Percentiles rank a stretch among this genome's conserved stretches.
Conservation (phyloP, 768 basidiomycete genomes). For the Rhizopogon roseolus region DNA sequence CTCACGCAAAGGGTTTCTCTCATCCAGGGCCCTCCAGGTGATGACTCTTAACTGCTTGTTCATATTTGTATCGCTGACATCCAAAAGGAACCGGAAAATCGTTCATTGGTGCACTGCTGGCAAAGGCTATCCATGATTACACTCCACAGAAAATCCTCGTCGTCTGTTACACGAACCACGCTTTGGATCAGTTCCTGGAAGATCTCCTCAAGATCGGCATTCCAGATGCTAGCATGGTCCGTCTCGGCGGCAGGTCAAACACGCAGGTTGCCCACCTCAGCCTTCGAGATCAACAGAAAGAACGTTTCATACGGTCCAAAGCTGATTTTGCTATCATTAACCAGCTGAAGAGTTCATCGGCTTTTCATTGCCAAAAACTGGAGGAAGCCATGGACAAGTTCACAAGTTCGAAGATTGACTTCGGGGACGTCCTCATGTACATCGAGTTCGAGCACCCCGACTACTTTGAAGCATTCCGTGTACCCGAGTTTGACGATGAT, state of each 20-base stretch:
- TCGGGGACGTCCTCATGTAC: slow-evolving; percentile 34
- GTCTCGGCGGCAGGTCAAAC: slow-evolving; percentile 55
- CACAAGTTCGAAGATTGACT: slow-evolving; percentile 11
- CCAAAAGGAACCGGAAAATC: slow-evolving; percentile 66
- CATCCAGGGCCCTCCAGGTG: slow-evolving; percentile 72
- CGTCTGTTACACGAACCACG: slow-evolving; percentile 73
- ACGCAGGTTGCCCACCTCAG: slow-evolving; percentile 39
- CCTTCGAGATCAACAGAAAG: slow-evolving; percentile 34
- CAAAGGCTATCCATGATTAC: slow-evolving; percentile 51
- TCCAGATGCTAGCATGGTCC: slow-evolving; percentile 41
- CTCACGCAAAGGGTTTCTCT: slow-evolving; percentile 54
- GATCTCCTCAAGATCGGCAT: slow-evolving; percentile 61
- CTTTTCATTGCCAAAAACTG: slow-evolving; percentile 14
- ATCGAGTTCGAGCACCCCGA: slow-evolving; percentile 48
- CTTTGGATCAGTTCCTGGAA: slow-evolving; percentile 65
- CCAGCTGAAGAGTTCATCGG: slow-evolving; percentile 21
- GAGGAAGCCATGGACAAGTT: slow-evolving; percentile 25
- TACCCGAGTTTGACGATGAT: slow-evolving; percentile 32
- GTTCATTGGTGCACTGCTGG: slow-evolving; percentile 64
- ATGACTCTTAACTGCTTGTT: slow-evolving; percentile 9
- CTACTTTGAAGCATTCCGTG: slow-evolving; percentile 41
- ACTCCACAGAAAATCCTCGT: slow-evolving; percentile 53
- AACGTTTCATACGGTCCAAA: slow-evolving; percentile 17
- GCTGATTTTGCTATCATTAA: slow-evolving; percentile 41
- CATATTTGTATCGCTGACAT: not conserved